These are phyloP conservation scores for Fusarium sublunatum DNA, from an alignment of 2,329 filamentous ascomycete species.

Conservation along the genomic window DNA sequence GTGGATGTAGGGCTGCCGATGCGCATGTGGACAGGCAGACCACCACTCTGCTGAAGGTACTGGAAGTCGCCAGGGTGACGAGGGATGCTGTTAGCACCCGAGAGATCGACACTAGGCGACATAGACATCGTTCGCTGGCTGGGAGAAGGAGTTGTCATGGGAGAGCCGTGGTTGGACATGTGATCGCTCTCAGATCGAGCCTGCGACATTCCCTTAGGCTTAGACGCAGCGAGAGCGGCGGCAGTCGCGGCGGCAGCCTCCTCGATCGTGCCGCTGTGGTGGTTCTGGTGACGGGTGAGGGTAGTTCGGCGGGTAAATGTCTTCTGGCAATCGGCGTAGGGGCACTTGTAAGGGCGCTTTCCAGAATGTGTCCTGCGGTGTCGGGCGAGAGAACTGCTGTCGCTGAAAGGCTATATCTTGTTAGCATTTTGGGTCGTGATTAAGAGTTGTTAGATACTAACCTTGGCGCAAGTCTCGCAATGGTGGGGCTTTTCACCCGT, in stretches of 20 bases:
- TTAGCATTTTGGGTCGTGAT: constrained; percentile 16
- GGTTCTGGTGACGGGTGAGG: constrained; percentile 93
- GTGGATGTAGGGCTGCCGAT: constrained; percentile 78
- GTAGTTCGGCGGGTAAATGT: constrained; percentile 97
- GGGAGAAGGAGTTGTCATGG: constrained; percentile 83
- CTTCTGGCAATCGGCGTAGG: constrained; percentile 97
- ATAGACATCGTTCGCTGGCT: constrained; percentile 82
- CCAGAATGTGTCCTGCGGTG: constrained; percentile 96
- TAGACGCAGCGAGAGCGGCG: constrained; percentile 76
- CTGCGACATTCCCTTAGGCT: constrained; percentile 55
- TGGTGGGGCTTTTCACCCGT: constrained; percentile 98
- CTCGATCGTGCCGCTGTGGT: constrained; percentile 94
- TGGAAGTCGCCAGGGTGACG: constrained; percentile 73
- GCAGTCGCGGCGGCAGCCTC: constrained; percentile 91
- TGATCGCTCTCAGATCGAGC: constrained; percentile 77
- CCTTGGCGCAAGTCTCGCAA: constrained; percentile 97
- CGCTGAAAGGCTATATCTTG: constrained; percentile 83
- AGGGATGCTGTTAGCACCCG: constrained; percentile 73
- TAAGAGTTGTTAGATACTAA: constrained; percentile 55
- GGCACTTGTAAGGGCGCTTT: constrained; percentile 96
- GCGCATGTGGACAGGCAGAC: constrained; percentile 85
- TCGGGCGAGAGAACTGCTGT: constrained; percentile 91
- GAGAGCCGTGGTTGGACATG: constrained; percentile 77
- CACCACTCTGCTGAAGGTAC: constrained; percentile 78
- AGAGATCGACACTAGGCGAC: constrained; percentile 81